phyloP scores from a whole-genome alignment of 2,329 filamentous ascomycete genomes.

The Colletotrichum sp. region DNA sequence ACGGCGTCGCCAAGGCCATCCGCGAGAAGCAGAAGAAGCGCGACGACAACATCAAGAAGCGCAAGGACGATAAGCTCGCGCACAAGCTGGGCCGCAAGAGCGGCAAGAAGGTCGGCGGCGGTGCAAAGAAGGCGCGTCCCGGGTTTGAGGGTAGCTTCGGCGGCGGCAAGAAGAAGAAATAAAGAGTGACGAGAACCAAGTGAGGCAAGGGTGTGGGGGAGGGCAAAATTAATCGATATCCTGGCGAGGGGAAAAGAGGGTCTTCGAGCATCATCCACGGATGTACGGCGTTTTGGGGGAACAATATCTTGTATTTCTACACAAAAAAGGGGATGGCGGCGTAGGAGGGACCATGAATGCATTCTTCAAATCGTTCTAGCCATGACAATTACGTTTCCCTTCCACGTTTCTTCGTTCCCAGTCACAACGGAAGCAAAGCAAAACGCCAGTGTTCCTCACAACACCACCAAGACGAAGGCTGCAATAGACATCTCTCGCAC shows the following conservation, averaged over 20 bases:
- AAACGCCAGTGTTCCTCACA: not conserved
- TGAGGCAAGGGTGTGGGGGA: not conserved
- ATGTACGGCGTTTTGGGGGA: slow-evolving; percentile 8
- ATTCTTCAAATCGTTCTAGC: slow-evolving; percentile 17
- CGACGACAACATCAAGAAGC: slow-evolving; percentile 77
- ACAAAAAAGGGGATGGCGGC: slow-evolving; percentile 11
- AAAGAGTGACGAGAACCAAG: not conserved
- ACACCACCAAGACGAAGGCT: not conserved
- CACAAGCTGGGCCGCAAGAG: slow-evolving; percentile 64
- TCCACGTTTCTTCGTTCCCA: not conserved
- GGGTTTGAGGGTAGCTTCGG: slow-evolving; percentile 75
- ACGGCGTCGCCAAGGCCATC: slow-evolving; percentile 76
- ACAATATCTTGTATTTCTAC: not conserved
- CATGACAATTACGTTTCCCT: not conserved
- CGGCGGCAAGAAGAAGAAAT: slow-evolving; percentile 52
- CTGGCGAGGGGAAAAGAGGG: not conserved
- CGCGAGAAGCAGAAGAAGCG: slow-evolving; percentile 83
- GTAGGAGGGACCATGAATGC: slow-evolving; percentile 18
- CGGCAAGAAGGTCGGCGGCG: slow-evolving; percentile 47
- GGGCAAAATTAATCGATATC: slow-evolving; percentile 13
- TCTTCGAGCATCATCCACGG: slow-evolving; percentile 2
- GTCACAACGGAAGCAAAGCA: not conserved
- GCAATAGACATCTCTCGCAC: not conserved
- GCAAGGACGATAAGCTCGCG: slow-evolving; percentile 73
- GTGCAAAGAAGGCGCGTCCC: slow-evolving; percentile 58